Evolutionary conservation across 73 alveolate genomes (phyloP).

Genomic region (Tetrahymena borealis): DNA sequence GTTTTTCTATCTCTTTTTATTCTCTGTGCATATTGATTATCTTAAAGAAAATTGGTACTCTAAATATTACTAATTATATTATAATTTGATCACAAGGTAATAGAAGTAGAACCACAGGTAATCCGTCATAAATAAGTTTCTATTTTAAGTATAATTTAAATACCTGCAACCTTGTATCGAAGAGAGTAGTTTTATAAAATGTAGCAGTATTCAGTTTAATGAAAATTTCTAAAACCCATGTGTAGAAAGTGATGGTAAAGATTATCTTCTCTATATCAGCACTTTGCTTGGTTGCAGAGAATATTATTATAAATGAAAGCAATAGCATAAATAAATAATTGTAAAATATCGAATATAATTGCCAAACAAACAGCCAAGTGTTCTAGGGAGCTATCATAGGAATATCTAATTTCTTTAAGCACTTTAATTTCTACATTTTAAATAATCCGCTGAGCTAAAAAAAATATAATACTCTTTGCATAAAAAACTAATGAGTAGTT

Average conservation of each 20-base stretch:
- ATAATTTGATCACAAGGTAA: neutral
- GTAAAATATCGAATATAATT: neutral
- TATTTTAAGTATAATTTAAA: neutral
- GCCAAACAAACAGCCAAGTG: neutral
- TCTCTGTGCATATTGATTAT: neutral
- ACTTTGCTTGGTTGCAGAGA: neutral
- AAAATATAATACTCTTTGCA: neutral
- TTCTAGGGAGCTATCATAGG: neutral
- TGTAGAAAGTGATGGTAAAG: neutral
- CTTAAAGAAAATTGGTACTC: neutral
- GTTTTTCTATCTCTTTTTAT: neutral
- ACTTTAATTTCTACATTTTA: neutral
- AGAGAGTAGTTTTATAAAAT: neutral
- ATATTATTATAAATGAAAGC: neutral
- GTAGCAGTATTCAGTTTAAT: neutral
- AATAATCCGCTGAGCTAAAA: neutral
- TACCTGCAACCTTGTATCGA: neutral
- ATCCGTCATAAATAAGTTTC: neutral
- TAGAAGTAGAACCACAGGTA: neutral
- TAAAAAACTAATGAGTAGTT: neutral
- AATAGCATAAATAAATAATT: neutral
- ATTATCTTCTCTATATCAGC: neutral
- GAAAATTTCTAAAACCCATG: neutral
- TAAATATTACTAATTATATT: neutral
- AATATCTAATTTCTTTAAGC: neutral